phyloP scores from a whole-genome alignment of 2,329 filamentous ascomycete species.

The Ophiostoma quercus region DNA sequence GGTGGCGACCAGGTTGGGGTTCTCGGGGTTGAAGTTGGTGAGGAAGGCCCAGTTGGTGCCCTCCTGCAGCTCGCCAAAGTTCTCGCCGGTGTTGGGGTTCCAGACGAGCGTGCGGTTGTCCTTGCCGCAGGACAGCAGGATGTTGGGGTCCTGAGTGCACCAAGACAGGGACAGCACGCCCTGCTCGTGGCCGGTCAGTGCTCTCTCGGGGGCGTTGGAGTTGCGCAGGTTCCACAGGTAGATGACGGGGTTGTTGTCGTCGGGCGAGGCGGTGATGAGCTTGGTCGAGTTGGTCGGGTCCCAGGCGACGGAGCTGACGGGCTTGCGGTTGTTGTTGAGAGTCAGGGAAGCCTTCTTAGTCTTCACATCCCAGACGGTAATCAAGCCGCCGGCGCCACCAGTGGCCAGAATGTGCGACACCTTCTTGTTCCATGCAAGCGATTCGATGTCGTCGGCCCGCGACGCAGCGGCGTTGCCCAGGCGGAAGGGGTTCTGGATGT shows the following conservation, averaged over 20 bases:
- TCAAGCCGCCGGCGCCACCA: conserved; percentile 86
- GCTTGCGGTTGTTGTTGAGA: conserved; percentile 89
- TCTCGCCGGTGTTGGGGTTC: conserved; percentile 88
- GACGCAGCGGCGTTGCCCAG: conserved; percentile 75
- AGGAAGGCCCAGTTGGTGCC: conserved; percentile 99
- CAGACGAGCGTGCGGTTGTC: conserved; percentile 93
- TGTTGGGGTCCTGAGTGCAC: conserved; percentile 84
- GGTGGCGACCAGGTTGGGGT: conserved; percentile 86
- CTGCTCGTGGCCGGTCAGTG: conserved; percentile 85
- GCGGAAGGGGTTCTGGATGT: conserved; percentile 80
- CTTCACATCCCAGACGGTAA: conserved; percentile 98
- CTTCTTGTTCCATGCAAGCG: conserved; percentile 97
- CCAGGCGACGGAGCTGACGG: conserved; percentile 94
- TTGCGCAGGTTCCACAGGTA: conserved; percentile 93
- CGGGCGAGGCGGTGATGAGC: conserved; percentile 84
- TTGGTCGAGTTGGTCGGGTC: conserved; percentile 94
- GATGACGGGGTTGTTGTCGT: conserved; percentile 83
- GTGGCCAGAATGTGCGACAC: conserved; percentile 94
- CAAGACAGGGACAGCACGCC: conserved; percentile 91
- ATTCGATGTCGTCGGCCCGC: conserved; percentile 90
- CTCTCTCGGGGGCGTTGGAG: conserved; percentile 87
- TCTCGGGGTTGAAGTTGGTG: conserved; percentile 87
- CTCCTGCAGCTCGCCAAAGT: conserved; percentile 87
- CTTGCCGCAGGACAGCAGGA: conserved; percentile 90
- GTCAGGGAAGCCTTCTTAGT: conserved; percentile 96